A percentile compares a stretch with the other conserved stretches of the same genome.
Conservation (phyloP, 2,329 filamentous ascomycete genomes). For the Talaromyces sp. region DNA sequence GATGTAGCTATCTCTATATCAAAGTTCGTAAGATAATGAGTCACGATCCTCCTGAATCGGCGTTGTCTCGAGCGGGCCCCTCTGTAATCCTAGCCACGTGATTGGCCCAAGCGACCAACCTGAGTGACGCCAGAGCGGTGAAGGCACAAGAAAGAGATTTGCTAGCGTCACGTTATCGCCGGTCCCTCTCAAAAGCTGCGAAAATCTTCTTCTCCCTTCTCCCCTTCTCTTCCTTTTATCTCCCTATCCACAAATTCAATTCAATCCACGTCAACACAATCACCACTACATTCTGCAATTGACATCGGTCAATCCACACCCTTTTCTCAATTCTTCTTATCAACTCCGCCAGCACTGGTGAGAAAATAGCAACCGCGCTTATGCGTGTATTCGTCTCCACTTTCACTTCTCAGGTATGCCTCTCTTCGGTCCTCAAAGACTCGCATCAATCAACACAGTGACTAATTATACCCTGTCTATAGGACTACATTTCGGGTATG, state of each 20-base stretch:
- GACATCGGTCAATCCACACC: neutral
- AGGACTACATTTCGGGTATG: conserved; percentile 64
- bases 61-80: neutral
- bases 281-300: neutral
- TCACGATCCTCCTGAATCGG: conserved; percentile 16
- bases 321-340: neutral
- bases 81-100: conserved; percentile 10
- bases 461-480: conserved; percentile 19
- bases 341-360: conserved; percentile 28
- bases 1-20: neutral
- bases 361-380: conserved; percentile 56
- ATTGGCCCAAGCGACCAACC: conserved; percentile 3
- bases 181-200: conserved; percentile 6
- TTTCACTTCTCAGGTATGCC: conserved; percentile 79
- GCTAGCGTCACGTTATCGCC: neutral
- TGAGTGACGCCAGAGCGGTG: conserved; percentile 16
- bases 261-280: neutral
- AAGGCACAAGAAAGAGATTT: neutral
- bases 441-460: conserved; percentile 5
- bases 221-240: conserved; percentile 1
- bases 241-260: neutral
- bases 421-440: neutral
- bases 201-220: conserved; percentile 13
- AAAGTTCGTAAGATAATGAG: conserved; percentile 2
- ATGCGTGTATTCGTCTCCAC: conserved; percentile 81